phyloP scores from a whole-genome alignment of 305 asterid species.

The Fraxinus platypoda region DNA sequence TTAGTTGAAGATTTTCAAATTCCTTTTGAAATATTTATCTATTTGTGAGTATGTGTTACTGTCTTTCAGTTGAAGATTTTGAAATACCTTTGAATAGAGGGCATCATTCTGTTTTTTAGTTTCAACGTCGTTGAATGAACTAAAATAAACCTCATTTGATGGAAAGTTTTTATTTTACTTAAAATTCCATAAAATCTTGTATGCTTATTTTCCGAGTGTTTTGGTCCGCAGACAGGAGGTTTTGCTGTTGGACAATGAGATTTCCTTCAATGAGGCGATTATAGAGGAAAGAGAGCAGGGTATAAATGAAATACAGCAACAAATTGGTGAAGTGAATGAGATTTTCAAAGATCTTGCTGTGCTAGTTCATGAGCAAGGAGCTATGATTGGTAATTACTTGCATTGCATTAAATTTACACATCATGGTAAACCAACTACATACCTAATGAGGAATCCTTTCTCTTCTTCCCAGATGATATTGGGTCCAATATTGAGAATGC shows the following conservation, averaged over 20 bases:
- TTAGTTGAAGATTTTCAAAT: neutral
- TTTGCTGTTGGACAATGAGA: conserved; percentile 80
- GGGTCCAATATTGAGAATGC: conserved; percentile 78
- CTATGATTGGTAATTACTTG: conserved; percentile 66
- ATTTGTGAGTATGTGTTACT: neutral
- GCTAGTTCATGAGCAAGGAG: conserved; percentile 88
- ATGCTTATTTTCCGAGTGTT: conserved; percentile 26
- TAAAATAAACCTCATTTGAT: neutral
- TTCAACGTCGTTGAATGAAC: neutral
- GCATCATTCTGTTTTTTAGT: neutral
- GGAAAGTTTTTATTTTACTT: neutral
- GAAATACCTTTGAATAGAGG: neutral
- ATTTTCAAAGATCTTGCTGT: conserved; percentile 93
- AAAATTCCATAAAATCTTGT: neutral
- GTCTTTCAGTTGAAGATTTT: neutral
- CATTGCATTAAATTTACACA: conserved; percentile 9
- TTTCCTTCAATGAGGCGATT: conserved; percentile 81
- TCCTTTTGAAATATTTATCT: neutral
- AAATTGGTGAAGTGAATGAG: conserved; percentile 92
- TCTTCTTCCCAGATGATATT: conserved; percentile 57
- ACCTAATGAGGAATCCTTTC: conserved; percentile 17
- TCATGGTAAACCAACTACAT: neutral
- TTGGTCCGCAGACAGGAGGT: conserved; percentile 69
- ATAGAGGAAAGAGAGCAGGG: conserved; percentile 95
- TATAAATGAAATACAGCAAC: conserved; percentile 86